Base-by-base conservation (phyloP, 2,329 filamentous ascomycete species). In the Hymenoscyphus albidus region DNA sequence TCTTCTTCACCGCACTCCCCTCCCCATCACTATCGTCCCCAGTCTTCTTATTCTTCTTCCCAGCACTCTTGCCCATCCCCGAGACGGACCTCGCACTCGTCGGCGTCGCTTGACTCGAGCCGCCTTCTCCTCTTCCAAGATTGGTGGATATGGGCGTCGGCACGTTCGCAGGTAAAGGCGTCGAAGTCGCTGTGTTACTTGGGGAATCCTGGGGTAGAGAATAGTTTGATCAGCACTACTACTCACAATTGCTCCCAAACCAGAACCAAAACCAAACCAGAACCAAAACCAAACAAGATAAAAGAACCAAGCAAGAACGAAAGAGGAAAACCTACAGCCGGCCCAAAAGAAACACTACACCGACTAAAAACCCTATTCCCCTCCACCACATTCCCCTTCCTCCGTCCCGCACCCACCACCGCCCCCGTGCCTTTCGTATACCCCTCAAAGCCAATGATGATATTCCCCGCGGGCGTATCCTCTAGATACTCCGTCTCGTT, bases 381-480 rank as follows among this genome's bases (percentile, higher is more conserved):
- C 61, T 93, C 91, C 66, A 82, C 82, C 59, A 89, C 80, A 5
- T 85, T 84, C 31, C 84, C 82, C 76, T 90, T 85, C 73, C 88
- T 85, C 74, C 89, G 76, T 12, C 87, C 83, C 4, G 83, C 83
- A 3, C 83, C 81, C 1, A 84, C 85, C 18, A 22, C 83, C 4
- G 83, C 83, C 5, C 83, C 81, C 1, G 84, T 85, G 62, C 92
- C 93, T 78, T 99, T 99, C 81, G 97, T 96, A 80, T 98, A 99
- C 76, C 93, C 96, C 77, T 99, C 95, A 77, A 99, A 99, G 27
- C 95, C 95, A 59, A 91, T 93, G 76, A 99, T 94, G 75, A 99
- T 98, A 80, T 99, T 99, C 56, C 95, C 95, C 71, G 83, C 87
- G 14, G 88, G 89, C 4, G 93, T 96, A 73, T 92, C 92, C 77